Conservation (phyloP, 805 yeast species). For the Candida koratica region DNA sequence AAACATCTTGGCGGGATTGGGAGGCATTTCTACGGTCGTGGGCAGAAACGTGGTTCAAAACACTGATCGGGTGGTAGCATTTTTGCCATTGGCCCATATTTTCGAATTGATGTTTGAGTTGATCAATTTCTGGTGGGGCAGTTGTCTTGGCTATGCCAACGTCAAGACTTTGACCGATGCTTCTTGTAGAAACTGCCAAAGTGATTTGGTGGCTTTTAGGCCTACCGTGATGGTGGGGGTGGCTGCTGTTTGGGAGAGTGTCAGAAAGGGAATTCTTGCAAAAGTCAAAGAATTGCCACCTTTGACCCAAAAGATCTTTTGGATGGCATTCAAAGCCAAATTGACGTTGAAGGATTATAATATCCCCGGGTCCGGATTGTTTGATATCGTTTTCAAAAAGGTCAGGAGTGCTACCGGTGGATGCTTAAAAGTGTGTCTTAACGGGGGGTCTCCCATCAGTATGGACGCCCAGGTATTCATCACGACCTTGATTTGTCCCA, state of each 20-base stretch:
- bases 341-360: constrained; percentile 55
- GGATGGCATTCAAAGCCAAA: constrained; percentile 83
- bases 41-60: constrained; percentile 46
- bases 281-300: constrained; percentile 68
- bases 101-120: constrained; percentile 89
- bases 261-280: constrained; percentile 83
- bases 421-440: constrained; percentile 61
- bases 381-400: constrained; percentile 82
- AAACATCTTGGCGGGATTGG: constrained; percentile 78
- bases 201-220: constrained; percentile 81
- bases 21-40: constrained; percentile 71
- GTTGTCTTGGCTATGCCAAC: constrained; percentile 80
- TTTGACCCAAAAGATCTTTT: constrained; percentile 72
- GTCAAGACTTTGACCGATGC: constrained; percentile 86
- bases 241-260: constrained; percentile 96
- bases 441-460: constrained; percentile 92
- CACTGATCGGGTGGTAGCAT: constrained; percentile 74
- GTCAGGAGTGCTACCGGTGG: constrained; percentile 96
- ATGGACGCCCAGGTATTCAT: constrained; percentile 78
- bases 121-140: constrained; percentile 82
- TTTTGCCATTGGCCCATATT: constrained; percentile 94
- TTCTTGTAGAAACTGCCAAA: constrained; percentile 78
- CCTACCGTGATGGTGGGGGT: constrained; percentile 98
- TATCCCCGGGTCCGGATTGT: constrained; percentile 68
- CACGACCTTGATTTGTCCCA: constrained; percentile 70